These are phyloP conservation scores for Leccinum olivaceopallidum DNA, from an alignment of 768 basidiomycete species.

Conservation along the genomic window DNA sequence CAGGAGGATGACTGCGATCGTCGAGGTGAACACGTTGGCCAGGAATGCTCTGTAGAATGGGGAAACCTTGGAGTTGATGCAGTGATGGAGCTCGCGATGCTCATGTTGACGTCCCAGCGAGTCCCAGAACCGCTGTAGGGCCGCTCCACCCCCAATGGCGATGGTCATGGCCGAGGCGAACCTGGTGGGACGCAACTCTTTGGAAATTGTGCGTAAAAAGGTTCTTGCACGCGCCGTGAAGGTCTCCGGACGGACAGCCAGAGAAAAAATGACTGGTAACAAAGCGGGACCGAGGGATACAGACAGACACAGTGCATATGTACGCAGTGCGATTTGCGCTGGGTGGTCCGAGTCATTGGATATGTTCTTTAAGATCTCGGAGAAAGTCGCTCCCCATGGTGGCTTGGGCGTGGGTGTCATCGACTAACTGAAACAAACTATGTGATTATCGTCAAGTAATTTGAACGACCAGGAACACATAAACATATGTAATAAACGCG, in stretches of 20 bases:
- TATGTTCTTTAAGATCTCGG: background rate
- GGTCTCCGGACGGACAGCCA: slow-evolving; percentile 24
- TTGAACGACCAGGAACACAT: background rate
- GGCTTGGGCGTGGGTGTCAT: slow-evolving; percentile 11
- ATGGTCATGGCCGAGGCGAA: slow-evolving; percentile 71
- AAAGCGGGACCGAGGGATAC: slow-evolving; percentile 69
- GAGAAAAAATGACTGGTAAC: slow-evolving; percentile 49
- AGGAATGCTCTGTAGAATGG: slow-evolving; percentile 55
- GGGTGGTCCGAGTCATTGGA: slow-evolving; percentile 49
- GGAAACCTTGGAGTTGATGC: slow-evolving; percentile 32
- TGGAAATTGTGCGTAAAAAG: slow-evolving; percentile 42
- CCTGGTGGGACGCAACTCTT: slow-evolving; percentile 60
- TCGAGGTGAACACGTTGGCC: slow-evolving; percentile 55
- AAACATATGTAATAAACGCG: slow-evolving; percentile 5
- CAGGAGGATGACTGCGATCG: slow-evolving; percentile 56
- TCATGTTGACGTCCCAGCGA: slow-evolving; percentile 9
- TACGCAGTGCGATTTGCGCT: slow-evolving; percentile 58
- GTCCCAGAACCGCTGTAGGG: slow-evolving; percentile 49
- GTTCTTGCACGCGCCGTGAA: slow-evolving; percentile 19
- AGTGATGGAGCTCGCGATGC: background rate
- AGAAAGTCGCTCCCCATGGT: slow-evolving; percentile 2
- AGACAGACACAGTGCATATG: slow-evolving; percentile 64
- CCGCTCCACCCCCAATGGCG: slow-evolving; percentile 62
- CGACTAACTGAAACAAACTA: background rate
- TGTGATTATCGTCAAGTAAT: background rate